Evolutionary conservation across 2,329 filamentous ascomycete genomes (phyloP).

Genomic region (Torrubiella hemipterigena): DNA sequence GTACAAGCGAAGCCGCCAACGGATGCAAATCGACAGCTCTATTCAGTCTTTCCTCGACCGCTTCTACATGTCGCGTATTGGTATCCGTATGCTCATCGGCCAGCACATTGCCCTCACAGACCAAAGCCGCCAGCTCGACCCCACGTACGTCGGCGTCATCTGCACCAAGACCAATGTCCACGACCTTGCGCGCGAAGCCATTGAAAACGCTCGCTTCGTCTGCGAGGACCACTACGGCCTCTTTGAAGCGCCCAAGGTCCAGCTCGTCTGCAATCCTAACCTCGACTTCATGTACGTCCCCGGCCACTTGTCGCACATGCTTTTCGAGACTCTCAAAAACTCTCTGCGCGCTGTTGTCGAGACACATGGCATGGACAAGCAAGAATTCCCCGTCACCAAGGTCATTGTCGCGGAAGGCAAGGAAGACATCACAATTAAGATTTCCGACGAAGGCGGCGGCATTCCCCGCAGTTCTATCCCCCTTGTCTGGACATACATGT

Average conservation of each 20-base stretch:
- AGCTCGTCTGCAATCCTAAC: slow-evolving; percentile 88
- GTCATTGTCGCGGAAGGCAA: slow-evolving; percentile 96
- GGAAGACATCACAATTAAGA: slow-evolving; percentile 98
- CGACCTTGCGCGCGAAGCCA: slow-evolving; percentile 90
- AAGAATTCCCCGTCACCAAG: slow-evolving; percentile 92
- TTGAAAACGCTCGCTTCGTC: slow-evolving; percentile 97
- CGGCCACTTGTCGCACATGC: slow-evolving; percentile 97
- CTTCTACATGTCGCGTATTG: slow-evolving; percentile 99
- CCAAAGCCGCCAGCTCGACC: slow-evolving; percentile 78
- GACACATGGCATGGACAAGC: slow-evolving; percentile 85
- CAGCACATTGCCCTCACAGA: slow-evolving; percentile 97
- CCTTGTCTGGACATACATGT: slow-evolving; percentile 99
- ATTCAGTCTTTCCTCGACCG: slow-evolving; percentile 97
- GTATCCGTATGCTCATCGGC: slow-evolving; percentile 97
- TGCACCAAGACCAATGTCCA: slow-evolving; percentile 97
- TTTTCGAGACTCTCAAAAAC: slow-evolving; percentile 98
- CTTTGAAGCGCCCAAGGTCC: slow-evolving; percentile 92
- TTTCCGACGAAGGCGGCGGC: slow-evolving; percentile 91
- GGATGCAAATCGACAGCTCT: slow-evolving; percentile 95
- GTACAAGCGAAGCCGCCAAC: slow-evolving; percentile 91
- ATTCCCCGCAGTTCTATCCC: slow-evolving; percentile 89
- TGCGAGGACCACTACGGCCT: slow-evolving; percentile 98
- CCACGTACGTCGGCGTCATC: slow-evolving; percentile 94
- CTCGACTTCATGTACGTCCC: slow-evolving; percentile 99
- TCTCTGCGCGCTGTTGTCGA: slow-evolving; percentile 94